These are phyloP conservation scores for Cucurbita pepo DNA, from an alignment of 306 rosid genomes.

Conservation along the genomic window DNA sequence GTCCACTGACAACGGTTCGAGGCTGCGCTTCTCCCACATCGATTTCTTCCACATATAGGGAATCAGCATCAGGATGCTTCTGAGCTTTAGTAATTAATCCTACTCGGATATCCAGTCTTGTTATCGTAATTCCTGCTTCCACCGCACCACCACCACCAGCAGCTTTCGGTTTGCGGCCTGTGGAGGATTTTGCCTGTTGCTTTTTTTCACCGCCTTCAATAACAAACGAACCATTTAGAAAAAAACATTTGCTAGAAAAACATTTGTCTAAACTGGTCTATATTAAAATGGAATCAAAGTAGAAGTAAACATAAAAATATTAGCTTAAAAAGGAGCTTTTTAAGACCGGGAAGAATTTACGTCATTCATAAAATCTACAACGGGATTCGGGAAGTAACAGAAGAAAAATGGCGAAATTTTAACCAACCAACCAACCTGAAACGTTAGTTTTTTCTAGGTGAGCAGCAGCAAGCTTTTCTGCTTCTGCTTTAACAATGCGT, in stretches of 20 bases:
- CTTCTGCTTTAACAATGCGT: slow-evolving; percentile 61
- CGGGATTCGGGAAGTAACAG: no score
- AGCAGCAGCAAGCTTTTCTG: slow-evolving; percentile 40
- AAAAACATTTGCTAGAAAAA: neutral
- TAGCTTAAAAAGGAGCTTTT: neutral
- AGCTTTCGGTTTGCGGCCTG: slow-evolving; percentile 35
- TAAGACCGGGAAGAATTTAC: no score
- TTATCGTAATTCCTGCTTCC: slow-evolving; percentile 47
- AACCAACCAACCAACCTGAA: slow-evolving; percentile 36
- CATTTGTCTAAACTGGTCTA: no score
- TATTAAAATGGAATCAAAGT: no score
- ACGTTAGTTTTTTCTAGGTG: slow-evolving; percentile 56
- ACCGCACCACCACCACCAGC: slow-evolving; percentile 17
- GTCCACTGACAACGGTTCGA: slow-evolving; percentile 91
- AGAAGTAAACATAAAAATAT: no score
- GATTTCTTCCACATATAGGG: slow-evolving; percentile 81
- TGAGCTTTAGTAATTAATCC: slow-evolving; percentile 59
- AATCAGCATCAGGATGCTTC: slow-evolving; percentile 94
- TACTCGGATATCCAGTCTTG: slow-evolving; percentile 88
- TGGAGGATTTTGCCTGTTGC: slow-evolving; percentile 37
- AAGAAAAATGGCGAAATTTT: neutral
- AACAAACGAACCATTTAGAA: slow-evolving; percentile 9
- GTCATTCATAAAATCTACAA: no score
- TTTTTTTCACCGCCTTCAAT: slow-evolving; percentile 56
- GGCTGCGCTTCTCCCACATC: slow-evolving; percentile 76